A percentile compares a stretch with the other conserved stretches of the same genome.
These are phyloP conservation scores for Calvatia gigantea DNA, from an alignment of 768 basidiomycete genomes.

Conservation along the genomic window DNA sequence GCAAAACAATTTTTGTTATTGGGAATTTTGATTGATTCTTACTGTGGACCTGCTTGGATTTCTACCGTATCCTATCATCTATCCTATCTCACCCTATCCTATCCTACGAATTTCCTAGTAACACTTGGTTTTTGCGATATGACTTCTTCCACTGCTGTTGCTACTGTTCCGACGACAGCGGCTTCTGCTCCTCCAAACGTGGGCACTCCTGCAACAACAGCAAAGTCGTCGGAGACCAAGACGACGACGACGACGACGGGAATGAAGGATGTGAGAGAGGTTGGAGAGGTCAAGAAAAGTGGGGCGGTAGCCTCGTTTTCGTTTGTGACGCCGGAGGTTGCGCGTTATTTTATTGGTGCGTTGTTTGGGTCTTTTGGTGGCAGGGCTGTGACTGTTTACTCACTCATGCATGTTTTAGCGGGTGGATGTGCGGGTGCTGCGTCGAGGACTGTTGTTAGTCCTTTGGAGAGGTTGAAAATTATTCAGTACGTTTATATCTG, in stretches of 20 bases:
- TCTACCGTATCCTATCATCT: background rate
- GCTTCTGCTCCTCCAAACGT: background rate
- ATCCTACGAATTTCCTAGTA: background rate
- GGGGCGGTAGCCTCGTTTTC: constrained; percentile 3
- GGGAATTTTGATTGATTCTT: too few relatives aligned
- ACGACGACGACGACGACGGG: background rate
- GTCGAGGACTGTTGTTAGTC: constrained; percentile 88
- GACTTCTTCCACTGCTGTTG: constrained; percentile 1
- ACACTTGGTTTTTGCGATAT: background rate
- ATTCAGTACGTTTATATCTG: constrained; percentile 84
- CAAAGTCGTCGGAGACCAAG: background rate
- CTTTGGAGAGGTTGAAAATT: constrained; percentile 91
- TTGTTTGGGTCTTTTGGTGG: background rate
- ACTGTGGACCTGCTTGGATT: background rate
- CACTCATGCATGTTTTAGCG: constrained; percentile 28
- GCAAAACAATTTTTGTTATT: too few relatives aligned
- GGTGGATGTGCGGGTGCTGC: constrained; percentile 62
- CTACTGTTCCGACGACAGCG: background rate
- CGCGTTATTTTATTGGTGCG: constrained; percentile 43
- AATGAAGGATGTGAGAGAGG: background rate
- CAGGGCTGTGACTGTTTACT: background rate
- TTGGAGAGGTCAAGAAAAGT: constrained; percentile 13
- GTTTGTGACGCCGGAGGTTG: constrained; percentile 34
- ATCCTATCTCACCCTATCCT: background rate
- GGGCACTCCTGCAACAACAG: too few relatives aligned